Conservation (phyloP, 2,329 filamentous ascomycete species). For the Ampelomyces quisqualis region DNA sequence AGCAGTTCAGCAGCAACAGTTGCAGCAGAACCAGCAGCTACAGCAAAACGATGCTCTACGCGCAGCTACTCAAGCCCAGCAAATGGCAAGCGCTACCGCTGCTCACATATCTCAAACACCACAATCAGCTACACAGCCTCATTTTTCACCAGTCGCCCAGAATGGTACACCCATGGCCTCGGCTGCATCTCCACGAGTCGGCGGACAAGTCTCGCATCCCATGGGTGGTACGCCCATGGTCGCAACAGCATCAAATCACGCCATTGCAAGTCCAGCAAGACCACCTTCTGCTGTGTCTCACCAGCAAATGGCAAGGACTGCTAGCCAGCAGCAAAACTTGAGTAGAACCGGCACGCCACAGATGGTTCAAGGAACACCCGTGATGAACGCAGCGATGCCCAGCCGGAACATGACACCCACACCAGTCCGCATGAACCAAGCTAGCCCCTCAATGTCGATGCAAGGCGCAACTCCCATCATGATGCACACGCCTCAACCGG, state of each 20-base stretch:
- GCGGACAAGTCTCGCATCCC: constrained; percentile 35
- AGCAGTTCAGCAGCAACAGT: constrained; percentile 20
- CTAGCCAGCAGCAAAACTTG: constrained; percentile 43
- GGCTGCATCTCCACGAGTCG: constrained; percentile 47
- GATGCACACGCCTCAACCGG: constrained; percentile 38
- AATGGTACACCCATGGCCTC: constrained; percentile 50
- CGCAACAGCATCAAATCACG: constrained; percentile 41
- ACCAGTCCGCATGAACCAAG: constrained; percentile 40
- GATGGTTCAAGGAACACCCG: constrained; percentile 42
- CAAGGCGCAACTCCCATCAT: constrained; percentile 42
- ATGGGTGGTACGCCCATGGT: constrained; percentile 51
- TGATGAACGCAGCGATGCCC: constrained; percentile 41
- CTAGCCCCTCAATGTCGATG: constrained; percentile 38
- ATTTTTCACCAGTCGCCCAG: constrained; percentile 61
- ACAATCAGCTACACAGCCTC: constrained; percentile 58
- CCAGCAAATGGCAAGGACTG: constrained; percentile 42
- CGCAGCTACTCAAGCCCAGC: constrained; percentile 43
- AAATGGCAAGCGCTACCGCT: constrained; percentile 27
- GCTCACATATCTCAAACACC: constrained; percentile 45
- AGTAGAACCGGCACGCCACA: constrained; percentile 44
- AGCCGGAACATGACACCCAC: constrained; percentile 45
- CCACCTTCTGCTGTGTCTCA: constrained; percentile 44
- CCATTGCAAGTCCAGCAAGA: constrained; percentile 41
- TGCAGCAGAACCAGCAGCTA: constrained; percentile 30
- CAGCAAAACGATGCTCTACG: constrained; percentile 36